These are phyloP conservation scores for Grigorovia yakushimaensis DNA, from an alignment of 805 yeast genomes.

Conservation along the genomic window DNA sequence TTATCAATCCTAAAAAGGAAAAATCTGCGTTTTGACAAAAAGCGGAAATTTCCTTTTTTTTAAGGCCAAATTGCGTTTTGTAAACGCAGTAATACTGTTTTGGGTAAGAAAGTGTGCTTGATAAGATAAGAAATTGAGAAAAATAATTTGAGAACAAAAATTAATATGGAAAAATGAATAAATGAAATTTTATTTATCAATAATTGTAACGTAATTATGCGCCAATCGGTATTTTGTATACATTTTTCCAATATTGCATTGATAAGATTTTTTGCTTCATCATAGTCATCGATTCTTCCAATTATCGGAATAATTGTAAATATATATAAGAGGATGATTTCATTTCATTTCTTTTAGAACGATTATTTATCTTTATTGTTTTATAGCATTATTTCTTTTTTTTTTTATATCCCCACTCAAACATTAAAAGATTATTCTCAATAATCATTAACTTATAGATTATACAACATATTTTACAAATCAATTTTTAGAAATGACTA, in stretches of 20 bases:
- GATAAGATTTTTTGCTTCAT: too few species aligned
- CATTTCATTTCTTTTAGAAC: too few species aligned
- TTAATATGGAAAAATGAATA: too few species aligned
- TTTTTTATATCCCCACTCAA: too few species aligned
- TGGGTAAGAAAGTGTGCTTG: background rate
- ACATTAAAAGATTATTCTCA: too few species aligned
- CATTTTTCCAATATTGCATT: background rate
- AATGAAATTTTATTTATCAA: background rate
- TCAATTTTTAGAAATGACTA: conserved; percentile 2
- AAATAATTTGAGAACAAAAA: background rate
- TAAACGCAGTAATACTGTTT: background rate
- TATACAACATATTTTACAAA: background rate
- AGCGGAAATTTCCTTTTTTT: too few species aligned
- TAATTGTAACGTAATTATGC: background rate
- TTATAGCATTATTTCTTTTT: too few species aligned
- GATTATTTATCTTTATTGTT: too few species aligned
- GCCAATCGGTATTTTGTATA: background rate
- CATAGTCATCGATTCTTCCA: too few species aligned
- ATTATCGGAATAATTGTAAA: too few species aligned
- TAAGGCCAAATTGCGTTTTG: background rate
- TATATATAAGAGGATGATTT: too few species aligned
- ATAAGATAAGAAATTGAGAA: background rate
- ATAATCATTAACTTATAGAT: too few species aligned
- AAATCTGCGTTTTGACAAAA: background rate
- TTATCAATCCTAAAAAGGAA: background rate